A percentile compares a stretch with the other conserved stretches of the same genome.
Evolutionary conservation across 1,284 basidiomycete species (phyloP).

Genomic region (Volvariella volvacea): DNA sequence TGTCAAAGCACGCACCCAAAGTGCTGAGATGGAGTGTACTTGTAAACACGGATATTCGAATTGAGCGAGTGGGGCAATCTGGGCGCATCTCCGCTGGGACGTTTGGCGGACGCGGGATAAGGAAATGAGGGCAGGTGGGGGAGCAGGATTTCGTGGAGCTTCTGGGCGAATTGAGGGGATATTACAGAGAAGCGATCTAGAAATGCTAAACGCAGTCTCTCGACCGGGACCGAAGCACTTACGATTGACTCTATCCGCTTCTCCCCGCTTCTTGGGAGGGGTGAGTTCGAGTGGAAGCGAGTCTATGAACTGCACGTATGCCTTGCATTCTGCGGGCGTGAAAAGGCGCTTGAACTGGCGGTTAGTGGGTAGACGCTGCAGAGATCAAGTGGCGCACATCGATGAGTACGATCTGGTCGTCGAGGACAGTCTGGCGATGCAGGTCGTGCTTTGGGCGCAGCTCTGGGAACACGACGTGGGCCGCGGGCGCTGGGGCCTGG

Average conservation of each 20-base stretch:
- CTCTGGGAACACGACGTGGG: conserved; percentile 22
- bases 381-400: no score
- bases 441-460: conserved; percentile 36
- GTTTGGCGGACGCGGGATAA: conserved; percentile 33
- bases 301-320: conserved; percentile 58
- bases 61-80: conserved; percentile 53
- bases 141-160: conserved; percentile 42
- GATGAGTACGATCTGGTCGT: conserved; percentile 62
- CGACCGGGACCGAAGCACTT: conserved; percentile 10
- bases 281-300: conserved; percentile 61
- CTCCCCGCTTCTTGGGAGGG: conserved; percentile 67
- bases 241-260: conserved; percentile 74
- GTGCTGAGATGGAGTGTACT: conserved; percentile 57
- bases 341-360: conserved; percentile 41
- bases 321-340: conserved; percentile 54
- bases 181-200: conserved; percentile 59
- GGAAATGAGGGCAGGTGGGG: conserved; percentile 60
- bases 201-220: not conserved
- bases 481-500: not conserved
- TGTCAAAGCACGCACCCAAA: conserved; percentile 63
- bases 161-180: conserved; percentile 54
- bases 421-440: conserved; percentile 38
- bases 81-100: conserved; percentile 19
- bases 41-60: conserved; percentile 66
- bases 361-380: not conserved